Evolutionary conservation across 192 early-diverging fungal species (phyloP).

Genomic region (Linnemannia exigua): DNA sequence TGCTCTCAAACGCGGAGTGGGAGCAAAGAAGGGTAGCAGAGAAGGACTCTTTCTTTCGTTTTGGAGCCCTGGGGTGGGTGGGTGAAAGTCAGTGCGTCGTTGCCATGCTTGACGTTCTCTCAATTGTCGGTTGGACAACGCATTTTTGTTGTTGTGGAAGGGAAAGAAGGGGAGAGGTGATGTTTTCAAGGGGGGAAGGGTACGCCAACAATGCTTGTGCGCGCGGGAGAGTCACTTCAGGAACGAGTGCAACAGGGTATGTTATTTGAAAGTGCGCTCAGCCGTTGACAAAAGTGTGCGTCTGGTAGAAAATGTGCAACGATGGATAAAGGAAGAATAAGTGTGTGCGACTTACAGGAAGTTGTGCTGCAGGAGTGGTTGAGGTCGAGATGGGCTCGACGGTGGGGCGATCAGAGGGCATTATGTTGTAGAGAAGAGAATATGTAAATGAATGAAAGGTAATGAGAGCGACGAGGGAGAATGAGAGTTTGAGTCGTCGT

Average conservation of each 20-base stretch:
- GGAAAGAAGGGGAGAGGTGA: neutral
- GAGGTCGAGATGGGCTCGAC: conserved; percentile 27
- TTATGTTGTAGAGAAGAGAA: neutral
- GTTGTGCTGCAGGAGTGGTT: neutral
- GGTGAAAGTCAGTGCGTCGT: neutral
- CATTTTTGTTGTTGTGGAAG: neutral
- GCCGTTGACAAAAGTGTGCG: neutral
- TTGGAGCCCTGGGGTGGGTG: neutral
- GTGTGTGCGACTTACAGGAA: neutral
- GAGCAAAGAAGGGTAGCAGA: neutral
- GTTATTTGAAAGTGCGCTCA: neutral
- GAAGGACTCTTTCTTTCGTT: neutral
- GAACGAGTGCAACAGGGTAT: neutral
- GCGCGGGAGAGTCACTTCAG: neutral
- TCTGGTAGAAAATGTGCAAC: neutral
- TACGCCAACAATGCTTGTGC: neutral
- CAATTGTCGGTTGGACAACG: neutral
- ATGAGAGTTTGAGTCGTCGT: neutral
- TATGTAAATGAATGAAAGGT: neutral
- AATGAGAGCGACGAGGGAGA: neutral
- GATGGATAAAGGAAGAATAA: neutral
- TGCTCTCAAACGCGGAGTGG: conserved; percentile 2
- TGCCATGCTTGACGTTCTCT: neutral
- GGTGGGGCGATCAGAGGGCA: conserved; percentile 26
- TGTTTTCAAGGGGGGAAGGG: neutral